Evolutionary conservation across 306 rosid species (phyloP).

Genomic region (Rosa persica): DNA sequence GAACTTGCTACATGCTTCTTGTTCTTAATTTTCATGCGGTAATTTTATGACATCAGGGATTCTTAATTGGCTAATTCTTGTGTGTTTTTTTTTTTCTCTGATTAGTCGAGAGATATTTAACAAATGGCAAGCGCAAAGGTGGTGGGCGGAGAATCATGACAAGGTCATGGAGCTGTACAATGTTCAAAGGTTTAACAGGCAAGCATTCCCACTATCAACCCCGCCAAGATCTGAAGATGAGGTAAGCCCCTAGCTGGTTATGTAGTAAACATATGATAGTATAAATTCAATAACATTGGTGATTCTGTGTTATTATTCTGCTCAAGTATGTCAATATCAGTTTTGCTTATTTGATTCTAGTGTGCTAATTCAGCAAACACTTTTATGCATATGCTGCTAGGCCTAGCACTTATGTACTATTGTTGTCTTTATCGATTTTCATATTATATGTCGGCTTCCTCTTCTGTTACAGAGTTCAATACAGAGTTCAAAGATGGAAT

Average conservation of each 20-base stretch:
- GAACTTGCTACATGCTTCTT: not conserved
- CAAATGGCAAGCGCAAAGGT: conserved; percentile 97
- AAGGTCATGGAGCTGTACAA: conserved; percentile 94
- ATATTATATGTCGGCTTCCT: not conserved
- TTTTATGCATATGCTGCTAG: not conserved
- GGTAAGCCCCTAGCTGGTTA: conserved; percentile 44
- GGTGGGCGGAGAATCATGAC: conserved; percentile 97
- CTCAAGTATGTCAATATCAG: not conserved
- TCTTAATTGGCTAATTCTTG: not conserved
- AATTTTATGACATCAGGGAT: not conserved
- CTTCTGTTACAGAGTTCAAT: conserved; percentile 63
- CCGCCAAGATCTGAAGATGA: conserved; percentile 92
- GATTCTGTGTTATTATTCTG: not conserved
- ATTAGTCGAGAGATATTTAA: conserved; percentile 83
- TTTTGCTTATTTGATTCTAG: conserved; percentile 1
- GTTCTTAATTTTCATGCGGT: not conserved
- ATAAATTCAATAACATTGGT: not conserved
- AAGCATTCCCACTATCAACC: conserved; percentile 83
- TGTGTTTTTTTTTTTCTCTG: not conserved
- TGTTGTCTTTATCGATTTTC: not conserved
- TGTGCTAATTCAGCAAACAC: not conserved
- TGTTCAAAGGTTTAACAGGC: conserved; percentile 83
- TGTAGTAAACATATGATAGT: not conserved
- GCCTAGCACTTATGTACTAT: not conserved
- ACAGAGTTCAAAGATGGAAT: conserved; percentile 83